Evolutionary conservation across 306 rosid species (phyloP).

Genomic region (Dryas drummondii): DNA sequence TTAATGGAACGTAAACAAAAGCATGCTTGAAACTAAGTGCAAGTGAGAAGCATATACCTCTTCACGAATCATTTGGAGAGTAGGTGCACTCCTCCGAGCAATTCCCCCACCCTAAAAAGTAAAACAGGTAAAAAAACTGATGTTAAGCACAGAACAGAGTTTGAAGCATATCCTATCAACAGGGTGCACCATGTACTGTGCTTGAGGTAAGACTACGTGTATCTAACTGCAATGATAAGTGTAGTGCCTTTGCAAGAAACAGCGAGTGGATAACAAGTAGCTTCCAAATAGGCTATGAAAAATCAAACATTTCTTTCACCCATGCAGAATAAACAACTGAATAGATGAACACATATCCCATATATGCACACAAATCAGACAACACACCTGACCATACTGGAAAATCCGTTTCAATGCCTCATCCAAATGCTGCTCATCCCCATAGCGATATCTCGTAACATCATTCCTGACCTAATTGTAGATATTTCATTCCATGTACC

Average conservation of each 20-base stretch:
- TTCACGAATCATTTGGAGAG: conserved; percentile 74
- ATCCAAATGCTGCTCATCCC: conserved; percentile 97
- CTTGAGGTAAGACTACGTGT: neutral
- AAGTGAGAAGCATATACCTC: conserved; percentile 60
- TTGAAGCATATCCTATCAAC: neutral
- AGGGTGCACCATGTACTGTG: neutral
- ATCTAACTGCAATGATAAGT: neutral
- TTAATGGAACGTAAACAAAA: neutral
- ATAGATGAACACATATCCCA: neutral
- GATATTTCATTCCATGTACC: conserved; percentile 9
- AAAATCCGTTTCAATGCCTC: conserved; percentile 92
- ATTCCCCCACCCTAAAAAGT: conserved; percentile 81
- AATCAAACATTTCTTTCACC: neutral
- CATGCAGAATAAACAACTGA: neutral
- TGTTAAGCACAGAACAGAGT: neutral
- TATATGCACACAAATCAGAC: conserved; percentile 1
- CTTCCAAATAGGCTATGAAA: neutral
- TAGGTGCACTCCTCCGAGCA: conserved; percentile 88
- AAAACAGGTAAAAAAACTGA: conserved; percentile 16
- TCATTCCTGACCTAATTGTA: conserved; percentile 73
- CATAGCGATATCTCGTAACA: conserved; percentile 85
- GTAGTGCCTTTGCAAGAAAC: neutral
- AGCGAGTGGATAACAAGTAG: neutral
- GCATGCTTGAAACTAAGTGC: conserved; percentile 6
- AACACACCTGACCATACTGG: conserved; percentile 85